Evolutionary conservation across 768 basidiomycete genomes (phyloP), one percentile per base, ranked within the genome.

Genomic region (Boletus vermiculosoides): DNA sequence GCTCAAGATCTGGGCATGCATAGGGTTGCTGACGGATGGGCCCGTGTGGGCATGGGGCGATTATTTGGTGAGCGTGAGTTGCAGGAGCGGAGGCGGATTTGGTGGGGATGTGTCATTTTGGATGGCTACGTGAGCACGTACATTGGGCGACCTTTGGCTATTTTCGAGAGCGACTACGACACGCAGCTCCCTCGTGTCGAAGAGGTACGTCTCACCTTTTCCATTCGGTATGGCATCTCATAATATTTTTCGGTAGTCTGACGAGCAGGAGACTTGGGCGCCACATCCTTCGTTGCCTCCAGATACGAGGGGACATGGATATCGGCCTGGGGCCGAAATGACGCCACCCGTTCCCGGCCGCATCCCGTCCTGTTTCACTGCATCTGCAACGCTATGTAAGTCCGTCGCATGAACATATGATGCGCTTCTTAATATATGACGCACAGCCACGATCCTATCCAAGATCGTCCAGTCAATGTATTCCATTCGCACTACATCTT

Each of bases 1-100:
- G 91, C 91, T 16, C 91, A 92, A 72, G 91, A 93, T 71, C 71
- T 93, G 53, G 91, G 91, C 9, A 83, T 93, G 81, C 91, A 93
- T 65, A 81, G 89, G 36, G 81, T 80, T 61, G 88, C 92, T 31
- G 90, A 92, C 66, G 83, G 85, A 30, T 93, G 91, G 90, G 80
- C 81, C 20, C 73, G 85, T 28, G 81, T 69, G 54, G 82, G 77
- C 16, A 77, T 84, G 52, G 85, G 85, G 0, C 68, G 60, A 47
- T 63, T 92, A 42, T 91, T 92, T 65, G 78, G 76, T 2, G 72
- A 74, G 52, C 76, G 77, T 68, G 86, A 89, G 71, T 73, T 90
- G 57, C 83, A 86, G 62, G 86, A 88, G 69, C 77, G 90, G 59
- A 78, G 85, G 61, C 73, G 88, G 47, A 84, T 90, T 25, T 92